Evolutionary conservation across 805 yeast genomes (phyloP), one percentile per base, ranked within the genome.

Genomic region (Dipodascus geniculatus): DNA sequence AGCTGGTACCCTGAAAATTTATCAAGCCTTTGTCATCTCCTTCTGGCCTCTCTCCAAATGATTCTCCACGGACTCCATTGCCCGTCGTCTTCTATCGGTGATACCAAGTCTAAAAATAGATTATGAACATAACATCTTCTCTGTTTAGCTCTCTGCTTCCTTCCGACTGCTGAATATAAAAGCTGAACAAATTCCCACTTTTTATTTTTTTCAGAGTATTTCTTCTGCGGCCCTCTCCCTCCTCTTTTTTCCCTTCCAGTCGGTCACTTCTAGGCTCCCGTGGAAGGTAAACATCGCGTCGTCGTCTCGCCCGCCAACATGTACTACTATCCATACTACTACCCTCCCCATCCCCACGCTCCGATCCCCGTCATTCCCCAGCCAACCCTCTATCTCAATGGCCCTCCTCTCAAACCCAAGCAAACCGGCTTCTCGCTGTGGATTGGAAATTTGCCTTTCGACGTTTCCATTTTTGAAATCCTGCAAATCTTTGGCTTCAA

Each of bases 281-380:
- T n/a, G n/a, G n/a, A n/a, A n/a, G n/a, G n/a, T n/a, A n/a, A n/a
- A n/a, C n/a, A n/a, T n/a, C n/a, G n/a, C n/a, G n/a, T n/a, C n/a
- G 33, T 28, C 33, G 9, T 28, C 11, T 28, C 6, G 33, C 33
- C 11, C 33, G n/a, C n/a, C n/a, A 6, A 28, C 4, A 38, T 38
- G 44, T 38, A 38, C 44, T 38, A 38, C 44, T 38, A 38, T 38
- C 44, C 44, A 38, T 38, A 38, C 44, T 38, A 38, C 19, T 38
- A 38, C 19, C 44, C 44, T 38, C 19, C 44, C 14, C 44, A 38
- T 14, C 44, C 17, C 11, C 35, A 28, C 14, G 11, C 35, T n/a
- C 44, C 20, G 19, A n/a, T 38, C 4, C 44, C 44, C 20, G 33
- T 28, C 33, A 28, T 28, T 28, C 44, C 44, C 8, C 44, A 38